Evolutionary conservation across 768 basidiomycete species (phyloP).

Genomic region (Suillus brevipes): DNA sequence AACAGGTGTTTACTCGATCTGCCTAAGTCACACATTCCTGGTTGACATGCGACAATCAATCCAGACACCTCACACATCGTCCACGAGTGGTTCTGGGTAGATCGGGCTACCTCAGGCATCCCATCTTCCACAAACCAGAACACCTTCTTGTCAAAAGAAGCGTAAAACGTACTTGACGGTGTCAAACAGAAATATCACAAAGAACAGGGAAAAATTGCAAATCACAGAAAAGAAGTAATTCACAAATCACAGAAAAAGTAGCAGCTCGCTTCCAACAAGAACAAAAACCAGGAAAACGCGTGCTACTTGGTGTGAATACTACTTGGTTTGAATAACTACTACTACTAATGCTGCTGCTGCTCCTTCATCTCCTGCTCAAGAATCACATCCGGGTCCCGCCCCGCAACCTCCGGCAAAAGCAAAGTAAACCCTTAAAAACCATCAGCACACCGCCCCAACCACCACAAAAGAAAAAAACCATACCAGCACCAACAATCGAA

Average conservation of each 20-base stretch:
- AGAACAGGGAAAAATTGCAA: too few species aligned
- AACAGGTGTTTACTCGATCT: background rate
- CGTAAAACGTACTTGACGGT: too few species aligned
- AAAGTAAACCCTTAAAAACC: too few species aligned
- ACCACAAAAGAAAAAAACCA: too few species aligned
- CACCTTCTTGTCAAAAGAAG: too few species aligned
- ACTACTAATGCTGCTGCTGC: too few species aligned
- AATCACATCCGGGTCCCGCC: slow-evolving; percentile 51
- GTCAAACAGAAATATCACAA: too few species aligned
- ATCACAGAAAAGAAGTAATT: too few species aligned
- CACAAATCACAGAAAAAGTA: too few species aligned
- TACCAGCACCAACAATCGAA: slow-evolving; percentile 57
- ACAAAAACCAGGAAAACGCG: background rate
- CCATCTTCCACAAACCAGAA: background rate
- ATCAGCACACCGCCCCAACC: too few species aligned
- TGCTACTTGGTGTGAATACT: too few species aligned
- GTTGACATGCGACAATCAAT: background rate
- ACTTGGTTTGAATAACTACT: too few species aligned
- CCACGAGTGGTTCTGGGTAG: background rate
- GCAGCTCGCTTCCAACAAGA: background rate
- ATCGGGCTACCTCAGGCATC: background rate
- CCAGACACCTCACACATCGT: background rate
- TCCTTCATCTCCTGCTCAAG: slow-evolving; percentile 40
- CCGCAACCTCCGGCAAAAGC: slow-evolving; percentile 52
- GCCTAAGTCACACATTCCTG: background rate